Conservation (phyloP, 805 yeast genomes). For the Saturnispora serradocipensis region DNA sequence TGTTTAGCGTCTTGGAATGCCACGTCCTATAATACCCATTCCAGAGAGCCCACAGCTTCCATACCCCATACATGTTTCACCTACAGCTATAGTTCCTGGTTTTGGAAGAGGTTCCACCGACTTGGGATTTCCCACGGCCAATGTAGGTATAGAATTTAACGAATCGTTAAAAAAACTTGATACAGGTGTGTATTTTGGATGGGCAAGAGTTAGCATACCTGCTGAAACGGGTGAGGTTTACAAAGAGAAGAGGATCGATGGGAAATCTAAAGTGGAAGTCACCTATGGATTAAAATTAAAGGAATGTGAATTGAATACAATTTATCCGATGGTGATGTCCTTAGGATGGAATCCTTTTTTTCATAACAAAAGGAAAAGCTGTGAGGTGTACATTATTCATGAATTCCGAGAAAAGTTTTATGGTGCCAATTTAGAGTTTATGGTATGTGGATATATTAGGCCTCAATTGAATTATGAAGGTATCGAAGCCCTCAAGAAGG, state of each 20-base stretch:
- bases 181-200: constrained; percentile 91
- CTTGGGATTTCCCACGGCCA: constrained; percentile 93
- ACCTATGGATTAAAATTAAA: constrained; percentile 50
- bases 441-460: constrained; percentile 79
- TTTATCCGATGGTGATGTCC: constrained; percentile 86
- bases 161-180: constrained; percentile 34
- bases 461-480: constrained; percentile 85
- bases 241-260: constrained; percentile 25
- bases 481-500: constrained; percentile 70
- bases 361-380: constrained; percentile 69
- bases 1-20: constrained; percentile 17
- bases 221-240: background rate
- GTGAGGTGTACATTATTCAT: constrained; percentile 81
- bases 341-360: constrained; percentile 94
- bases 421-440: constrained; percentile 66
- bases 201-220: constrained; percentile 17
- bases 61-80: constrained; percentile 39
- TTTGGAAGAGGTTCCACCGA: constrained; percentile 95
- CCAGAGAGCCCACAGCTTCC: constrained; percentile 37
- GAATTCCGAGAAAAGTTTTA: constrained; percentile 61
- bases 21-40: constrained; percentile 32
- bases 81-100: constrained; percentile 57
- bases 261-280: constrained; percentile 38
- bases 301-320: constrained; percentile 32
- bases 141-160: constrained; percentile 53